Conservation (phyloP, 169 alveolate genomes). For the Toxoplasma gondii region DNA sequence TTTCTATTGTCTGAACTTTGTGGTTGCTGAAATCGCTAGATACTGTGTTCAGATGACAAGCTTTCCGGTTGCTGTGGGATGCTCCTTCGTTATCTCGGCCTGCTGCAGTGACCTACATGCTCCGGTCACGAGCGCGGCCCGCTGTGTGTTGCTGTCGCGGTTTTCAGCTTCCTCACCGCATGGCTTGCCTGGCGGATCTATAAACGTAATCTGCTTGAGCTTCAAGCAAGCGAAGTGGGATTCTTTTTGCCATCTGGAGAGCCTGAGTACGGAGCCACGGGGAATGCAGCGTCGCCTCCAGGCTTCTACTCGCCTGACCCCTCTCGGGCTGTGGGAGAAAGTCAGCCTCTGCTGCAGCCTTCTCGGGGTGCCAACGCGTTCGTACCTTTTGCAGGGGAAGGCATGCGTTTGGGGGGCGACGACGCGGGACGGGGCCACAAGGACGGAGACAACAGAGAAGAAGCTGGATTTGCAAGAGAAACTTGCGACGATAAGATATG, state of each 20-base stretch:
- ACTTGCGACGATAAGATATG: neutral
- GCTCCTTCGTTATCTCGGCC: no score
- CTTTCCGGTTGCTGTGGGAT: no score
- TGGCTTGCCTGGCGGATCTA: slow-evolving; percentile 62
- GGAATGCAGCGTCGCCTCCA: neutral
- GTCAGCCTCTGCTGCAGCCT: neutral
- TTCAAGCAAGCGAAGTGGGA: slow-evolving; percentile 19
- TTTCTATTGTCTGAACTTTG: no score
- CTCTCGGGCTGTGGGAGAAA: neutral
- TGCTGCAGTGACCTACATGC: no score
- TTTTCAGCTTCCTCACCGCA: slow-evolving; percentile 32
- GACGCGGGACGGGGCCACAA: neutral
- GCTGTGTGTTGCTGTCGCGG: neutral
- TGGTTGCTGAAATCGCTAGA: no score
- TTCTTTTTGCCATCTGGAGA: slow-evolving; percentile 8
- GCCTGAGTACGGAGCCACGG: slow-evolving; percentile 26
- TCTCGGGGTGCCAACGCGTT: slow-evolving; percentile 3
- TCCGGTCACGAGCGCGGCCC: no score
- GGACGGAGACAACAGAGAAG: neutral
- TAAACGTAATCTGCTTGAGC: neutral
- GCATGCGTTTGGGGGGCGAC: slow-evolving; percentile 4
- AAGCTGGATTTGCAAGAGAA: neutral
- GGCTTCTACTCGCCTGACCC: slow-evolving; percentile 3
- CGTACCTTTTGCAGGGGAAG: slow-evolving; percentile 32
- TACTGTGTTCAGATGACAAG: no score